A percentile compares a stretch with the other conserved stretches of the same genome.
Conservation (phyloP, 2,329 filamentous ascomycete genomes). For the Domatiomyces catenatus region DNA sequence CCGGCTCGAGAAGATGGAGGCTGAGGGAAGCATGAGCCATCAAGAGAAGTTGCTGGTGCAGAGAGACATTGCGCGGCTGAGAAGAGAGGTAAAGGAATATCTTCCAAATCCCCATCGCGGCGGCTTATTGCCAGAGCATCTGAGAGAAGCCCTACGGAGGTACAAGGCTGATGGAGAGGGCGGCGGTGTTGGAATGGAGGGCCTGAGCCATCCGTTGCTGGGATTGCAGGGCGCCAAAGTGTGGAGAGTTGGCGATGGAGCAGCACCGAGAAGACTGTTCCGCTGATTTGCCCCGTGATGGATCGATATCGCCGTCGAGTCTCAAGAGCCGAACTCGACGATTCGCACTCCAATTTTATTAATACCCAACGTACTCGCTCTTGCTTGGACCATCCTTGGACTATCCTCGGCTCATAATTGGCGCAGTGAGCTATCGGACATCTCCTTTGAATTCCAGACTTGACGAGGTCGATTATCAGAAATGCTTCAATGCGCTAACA, state of each 20-base stretch:
- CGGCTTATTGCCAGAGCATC: slow-evolving; percentile 33
- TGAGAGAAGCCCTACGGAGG: slow-evolving; percentile 34
- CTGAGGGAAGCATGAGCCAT: slow-evolving; percentile 18
- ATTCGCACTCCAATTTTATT: neutral
- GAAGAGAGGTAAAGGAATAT: slow-evolving; percentile 21
- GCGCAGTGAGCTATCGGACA: no score
- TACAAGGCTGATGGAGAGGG: slow-evolving; percentile 35
- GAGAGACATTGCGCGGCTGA: slow-evolving; percentile 15
- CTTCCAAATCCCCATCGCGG: slow-evolving; percentile 30
- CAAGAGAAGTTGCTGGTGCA: slow-evolving; percentile 11
- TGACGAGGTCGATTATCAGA: no score
- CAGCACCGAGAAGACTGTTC: slow-evolving; percentile 29
- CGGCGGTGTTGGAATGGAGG: slow-evolving; percentile 33
- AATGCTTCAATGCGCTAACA: no score
- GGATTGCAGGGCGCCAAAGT: slow-evolving; percentile 29
- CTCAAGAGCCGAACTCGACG: neutral
- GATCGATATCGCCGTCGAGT: neutral
- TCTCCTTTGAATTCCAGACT: no score
- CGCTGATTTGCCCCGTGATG: slow-evolving; percentile 17
- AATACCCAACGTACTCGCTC: no score
- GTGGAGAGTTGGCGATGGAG: slow-evolving; percentile 24
- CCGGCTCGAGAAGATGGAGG: slow-evolving; percentile 16
- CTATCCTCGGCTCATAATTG: no score
- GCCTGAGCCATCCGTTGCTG: slow-evolving; percentile 31
- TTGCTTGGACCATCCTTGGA: no score